Evolutionary conservation across 2,329 filamentous ascomycete species (phyloP), one percentile per base, ranked within the genome.

Genomic region (Phymatotrichopsis omnivora): DNA sequence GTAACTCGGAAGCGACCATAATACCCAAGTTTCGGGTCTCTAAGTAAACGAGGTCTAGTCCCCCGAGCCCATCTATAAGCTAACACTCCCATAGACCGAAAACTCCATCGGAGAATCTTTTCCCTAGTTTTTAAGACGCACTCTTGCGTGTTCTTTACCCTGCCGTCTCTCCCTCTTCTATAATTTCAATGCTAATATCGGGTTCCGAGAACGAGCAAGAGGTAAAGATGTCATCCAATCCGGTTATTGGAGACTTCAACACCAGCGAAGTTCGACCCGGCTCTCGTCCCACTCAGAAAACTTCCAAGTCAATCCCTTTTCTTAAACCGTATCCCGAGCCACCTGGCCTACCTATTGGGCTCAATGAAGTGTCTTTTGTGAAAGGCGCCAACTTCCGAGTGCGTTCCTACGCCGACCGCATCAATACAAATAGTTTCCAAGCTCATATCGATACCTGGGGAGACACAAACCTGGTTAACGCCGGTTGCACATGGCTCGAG

Each of bases 401-500:
- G 7, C 27, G 7, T 14, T 12, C 38, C 10, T 32, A 7, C 8
- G 24, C 24, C 12, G 33, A 25, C 3, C 4, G 33, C 14, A 23
- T 43, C 25, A 47, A 31, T 7, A 24, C 37, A 1, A 40, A 34
- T 1, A 19, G 43, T 11, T 46, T 46, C 23, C 23, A 22, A 4
- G 19, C 34, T 17, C 17, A 33, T 25, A 20, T 42, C 20, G 39
- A 42, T 7, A 42, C 17, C 19, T 42, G 39, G 39, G 17, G 12
- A 16, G 20, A 4, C 6, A 42, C 28, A 42, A n/a, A 7, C 8
- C 28, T 32, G 12, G 32, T 32, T 33, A 16, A n/a, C 27, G 39
- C 39, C 4, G 12, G 17, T 14, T 47, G 38, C 10, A 4, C 38
- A 14, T 38, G 34, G 34, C 8, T 45, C 6, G 27, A 38, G 28